phyloP scores from a whole-genome alignment of 805 yeast genomes.

The Zygoascus bituminiphila region DNA sequence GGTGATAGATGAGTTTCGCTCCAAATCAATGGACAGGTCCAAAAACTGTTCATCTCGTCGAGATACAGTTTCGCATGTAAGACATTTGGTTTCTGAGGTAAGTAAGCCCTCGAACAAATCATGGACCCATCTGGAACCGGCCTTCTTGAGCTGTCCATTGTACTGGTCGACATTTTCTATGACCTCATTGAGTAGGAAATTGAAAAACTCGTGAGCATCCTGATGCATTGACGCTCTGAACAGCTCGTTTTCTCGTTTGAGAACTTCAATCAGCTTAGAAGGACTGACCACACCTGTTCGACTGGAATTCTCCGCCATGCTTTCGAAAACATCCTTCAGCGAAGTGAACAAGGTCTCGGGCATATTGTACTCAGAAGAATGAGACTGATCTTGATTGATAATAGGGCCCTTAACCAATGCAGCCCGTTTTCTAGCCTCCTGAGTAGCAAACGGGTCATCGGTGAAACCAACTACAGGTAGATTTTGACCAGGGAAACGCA shows the following conservation, averaged over 20 bases:
- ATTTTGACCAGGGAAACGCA: constrained; percentile 35
- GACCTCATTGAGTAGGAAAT: constrained; percentile 73
- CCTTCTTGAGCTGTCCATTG: not conserved
- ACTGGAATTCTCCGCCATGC: constrained; percentile 63
- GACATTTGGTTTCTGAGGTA: constrained; percentile 82
- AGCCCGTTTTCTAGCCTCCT: constrained; percentile 68
- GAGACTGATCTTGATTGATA: constrained; percentile 65
- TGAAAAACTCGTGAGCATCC: constrained; percentile 95
- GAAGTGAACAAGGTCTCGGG: constrained; percentile 50
- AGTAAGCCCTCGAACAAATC: constrained; percentile 75
- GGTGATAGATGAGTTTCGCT: constrained; percentile 64
- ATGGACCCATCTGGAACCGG: constrained; percentile 39
- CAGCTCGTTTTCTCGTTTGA: constrained; percentile 74
- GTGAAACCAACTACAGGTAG: constrained; percentile 40
- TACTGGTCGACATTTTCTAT: constrained; percentile 35
- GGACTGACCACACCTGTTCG: constrained; percentile 84
- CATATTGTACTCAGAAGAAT: constrained; percentile 43
- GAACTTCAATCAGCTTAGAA: constrained; percentile 55
- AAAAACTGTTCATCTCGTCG: constrained; percentile 78
- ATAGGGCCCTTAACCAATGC: constrained; percentile 80
- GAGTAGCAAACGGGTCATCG: constrained; percentile 37
- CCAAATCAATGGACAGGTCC: constrained; percentile 80
- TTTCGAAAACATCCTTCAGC: constrained; percentile 77
- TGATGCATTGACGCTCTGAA: constrained; percentile 93
- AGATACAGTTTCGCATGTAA: constrained; percentile 77